Percentiles rank a stretch among this genome's conserved stretches.
Conservation (phyloP, 2,329 filamentous ascomycete genomes). For the Fusarium irregulare region DNA sequence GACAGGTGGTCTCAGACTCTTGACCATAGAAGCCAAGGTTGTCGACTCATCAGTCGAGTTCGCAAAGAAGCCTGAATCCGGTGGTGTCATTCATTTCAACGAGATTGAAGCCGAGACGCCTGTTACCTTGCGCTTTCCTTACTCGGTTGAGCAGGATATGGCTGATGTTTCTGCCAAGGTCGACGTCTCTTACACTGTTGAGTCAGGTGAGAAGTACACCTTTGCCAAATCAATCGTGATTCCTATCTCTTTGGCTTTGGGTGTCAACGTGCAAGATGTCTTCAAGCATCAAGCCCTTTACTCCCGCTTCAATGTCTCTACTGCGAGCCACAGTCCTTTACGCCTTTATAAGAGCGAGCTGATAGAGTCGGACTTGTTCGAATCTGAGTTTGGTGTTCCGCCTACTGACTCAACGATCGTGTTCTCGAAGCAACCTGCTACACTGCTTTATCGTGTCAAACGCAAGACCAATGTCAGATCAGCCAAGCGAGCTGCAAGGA, state of each 20-base stretch:
- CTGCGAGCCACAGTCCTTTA: slow-evolving; percentile 79
- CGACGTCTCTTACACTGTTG: slow-evolving; percentile 80
- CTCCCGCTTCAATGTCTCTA: slow-evolving; percentile 91
- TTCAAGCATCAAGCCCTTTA: slow-evolving; percentile 87
- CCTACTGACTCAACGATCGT: slow-evolving; percentile 69
- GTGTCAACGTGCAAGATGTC: slow-evolving; percentile 95
- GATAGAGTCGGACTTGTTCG: slow-evolving; percentile 75
- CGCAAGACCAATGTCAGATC: slow-evolving; percentile 60
- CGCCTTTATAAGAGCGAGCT: slow-evolving; percentile 78
- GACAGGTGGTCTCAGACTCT: slow-evolving; percentile 72
- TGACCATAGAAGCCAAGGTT: slow-evolving; percentile 69
- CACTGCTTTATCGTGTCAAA: slow-evolving; percentile 81
- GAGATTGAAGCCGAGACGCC: slow-evolving; percentile 57
- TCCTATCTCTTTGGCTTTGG: slow-evolving; percentile 81
- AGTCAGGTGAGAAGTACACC: slow-evolving; percentile 61
- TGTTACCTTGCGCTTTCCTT: slow-evolving; percentile 77
- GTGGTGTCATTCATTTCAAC: slow-evolving; percentile 65
- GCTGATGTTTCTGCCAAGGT: slow-evolving; percentile 77
- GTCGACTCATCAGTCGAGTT: slow-evolving; percentile 57
- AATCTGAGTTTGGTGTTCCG: slow-evolving; percentile 68
- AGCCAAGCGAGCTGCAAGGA: slow-evolving; percentile 51
- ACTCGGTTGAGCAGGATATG: slow-evolving; percentile 83
- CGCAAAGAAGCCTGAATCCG: slow-evolving; percentile 63
- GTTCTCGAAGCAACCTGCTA: slow-evolving; percentile 84
- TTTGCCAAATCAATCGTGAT: slow-evolving; percentile 67